Evolutionary conservation across 176 grass and related monocot species (phyloP).

Genomic region (Aegilops sharonensis): DNA sequence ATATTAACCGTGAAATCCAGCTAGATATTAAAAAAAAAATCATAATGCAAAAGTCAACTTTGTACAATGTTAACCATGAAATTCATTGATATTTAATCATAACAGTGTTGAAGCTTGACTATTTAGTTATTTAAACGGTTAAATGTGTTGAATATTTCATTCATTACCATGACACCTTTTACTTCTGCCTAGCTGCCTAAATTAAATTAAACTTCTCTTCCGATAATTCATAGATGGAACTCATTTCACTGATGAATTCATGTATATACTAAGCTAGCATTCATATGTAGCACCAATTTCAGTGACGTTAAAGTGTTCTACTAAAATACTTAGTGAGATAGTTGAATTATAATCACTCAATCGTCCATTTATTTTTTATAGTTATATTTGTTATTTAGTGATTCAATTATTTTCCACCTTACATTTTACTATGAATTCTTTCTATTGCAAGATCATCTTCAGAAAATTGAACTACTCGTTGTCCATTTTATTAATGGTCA

Average conservation of each 20-base stretch:
- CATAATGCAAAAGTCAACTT: neutral
- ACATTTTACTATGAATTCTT: no score
- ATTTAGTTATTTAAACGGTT: neutral
- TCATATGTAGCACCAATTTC: neutral
- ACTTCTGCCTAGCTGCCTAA: neutral
- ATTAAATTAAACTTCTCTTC: no score
- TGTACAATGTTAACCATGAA: neutral
- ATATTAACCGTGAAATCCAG: no score
- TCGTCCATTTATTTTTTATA: neutral
- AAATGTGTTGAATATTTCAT: neutral
- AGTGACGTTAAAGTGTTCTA: neutral
- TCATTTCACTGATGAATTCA: neutral
- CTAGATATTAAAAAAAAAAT: no score
- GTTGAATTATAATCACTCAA: neutral
- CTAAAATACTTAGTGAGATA: neutral
- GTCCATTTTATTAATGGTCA: neutral
- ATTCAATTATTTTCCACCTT: no score
- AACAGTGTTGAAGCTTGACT: neutral
- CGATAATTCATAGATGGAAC: neutral
- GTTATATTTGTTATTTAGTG: no score
- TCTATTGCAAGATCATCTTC: no score
- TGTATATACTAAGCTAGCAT: neutral
- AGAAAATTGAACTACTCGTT: no score
- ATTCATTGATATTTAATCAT: conserved; percentile 1
- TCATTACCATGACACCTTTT: neutral